These are phyloP conservation scores for Ophiognomonia clavigignenti-juglandacearum DNA, from an alignment of 2,329 filamentous ascomycete genomes.

Conservation along the genomic window DNA sequence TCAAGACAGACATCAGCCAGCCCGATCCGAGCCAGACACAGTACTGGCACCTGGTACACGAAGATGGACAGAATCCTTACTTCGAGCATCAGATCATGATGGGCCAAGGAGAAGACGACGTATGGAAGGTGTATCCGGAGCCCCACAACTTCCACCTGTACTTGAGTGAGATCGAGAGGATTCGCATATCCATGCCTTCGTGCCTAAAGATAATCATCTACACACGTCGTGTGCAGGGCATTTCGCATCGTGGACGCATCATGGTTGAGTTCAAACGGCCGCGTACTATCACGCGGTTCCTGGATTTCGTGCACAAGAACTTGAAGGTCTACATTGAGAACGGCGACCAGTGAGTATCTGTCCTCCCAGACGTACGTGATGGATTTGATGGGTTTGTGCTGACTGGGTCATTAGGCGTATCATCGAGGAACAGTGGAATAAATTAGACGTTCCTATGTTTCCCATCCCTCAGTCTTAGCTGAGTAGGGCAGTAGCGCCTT, in stretches of 20 bases:
- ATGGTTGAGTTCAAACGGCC: constrained; percentile 48
- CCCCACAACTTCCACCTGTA: constrained; percentile 47
- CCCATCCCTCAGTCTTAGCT: too few relatives aligned
- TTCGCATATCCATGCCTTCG: constrained; percentile 33
- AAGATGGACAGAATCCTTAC: constrained; percentile 22
- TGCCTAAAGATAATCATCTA: constrained; percentile 37
- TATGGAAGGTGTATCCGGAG: constrained; percentile 46
- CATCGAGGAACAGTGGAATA: too few relatives aligned
- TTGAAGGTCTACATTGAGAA: constrained; percentile 37
- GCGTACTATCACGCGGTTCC: constrained; percentile 47
- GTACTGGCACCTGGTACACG: constrained; percentile 49
- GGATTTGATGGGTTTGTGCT: too few relatives aligned
- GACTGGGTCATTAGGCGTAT: too few relatives aligned
- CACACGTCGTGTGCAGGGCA: constrained; percentile 27
- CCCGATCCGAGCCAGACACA: constrained; percentile 45
- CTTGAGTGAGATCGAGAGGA: constrained; percentile 39
- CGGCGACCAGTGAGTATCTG: constrained; percentile 37
- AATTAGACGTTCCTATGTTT: too few relatives aligned
- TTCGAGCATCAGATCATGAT: constrained; percentile 53
- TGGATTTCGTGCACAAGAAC: constrained; percentile 37
- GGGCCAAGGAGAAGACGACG: constrained; percentile 31
- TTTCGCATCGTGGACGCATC: constrained; percentile 37
- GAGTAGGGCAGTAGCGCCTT: too few relatives aligned
- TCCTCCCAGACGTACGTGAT: too few relatives aligned
- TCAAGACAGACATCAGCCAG: constrained; percentile 44